A percentile compares a stretch with the other conserved stretches of the same genome.
Conservation (phyloP, 768 basidiomycete species). For the Auricularia heimuer region DNA sequence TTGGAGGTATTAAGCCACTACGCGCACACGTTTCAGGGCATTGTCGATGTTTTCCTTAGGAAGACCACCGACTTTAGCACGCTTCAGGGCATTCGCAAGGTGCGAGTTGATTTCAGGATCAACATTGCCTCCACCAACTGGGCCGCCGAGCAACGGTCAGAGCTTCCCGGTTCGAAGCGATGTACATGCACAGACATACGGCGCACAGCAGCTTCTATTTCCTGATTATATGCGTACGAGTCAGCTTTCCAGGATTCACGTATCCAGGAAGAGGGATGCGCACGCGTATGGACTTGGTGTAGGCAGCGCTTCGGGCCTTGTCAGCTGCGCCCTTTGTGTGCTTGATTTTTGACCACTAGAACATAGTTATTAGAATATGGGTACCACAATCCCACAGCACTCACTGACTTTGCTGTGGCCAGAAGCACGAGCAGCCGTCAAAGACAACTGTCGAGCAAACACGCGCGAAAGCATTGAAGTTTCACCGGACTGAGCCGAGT, state of each 20-base stretch:
- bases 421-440: slow-evolving; percentile 18
- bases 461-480: background rate
- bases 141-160: background rate
- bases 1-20: too few relatives aligned
- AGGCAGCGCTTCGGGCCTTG: slow-evolving; percentile 41
- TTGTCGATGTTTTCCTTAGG: slow-evolving; percentile 63
- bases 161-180: background rate
- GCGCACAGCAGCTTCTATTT: slow-evolving; percentile 50
- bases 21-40: slow-evolving; percentile 42
- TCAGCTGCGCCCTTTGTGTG: slow-evolving; percentile 59
- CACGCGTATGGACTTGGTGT: slow-evolving; percentile 48
- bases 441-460: slow-evolving; percentile 18
- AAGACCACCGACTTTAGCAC: slow-evolving; percentile 46
- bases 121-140: slow-evolving; percentile 43
- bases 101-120: slow-evolving; percentile 46
- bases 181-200: slow-evolving; percentile 28
- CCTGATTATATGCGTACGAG: slow-evolving; percentile 27
- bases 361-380: background rate
- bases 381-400: background rate
- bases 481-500: too few relatives aligned
- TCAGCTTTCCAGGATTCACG: too few relatives aligned
- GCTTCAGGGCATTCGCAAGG: slow-evolving; percentile 44
- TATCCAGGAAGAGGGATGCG: slow-evolving; percentile 12
- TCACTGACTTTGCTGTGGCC: slow-evolving; percentile 33
- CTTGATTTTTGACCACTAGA: slow-evolving; percentile 71